Base-by-base conservation (phyloP, 495 filamentous ascomycete genomes). In the Aspergillus cristatus region DNA sequence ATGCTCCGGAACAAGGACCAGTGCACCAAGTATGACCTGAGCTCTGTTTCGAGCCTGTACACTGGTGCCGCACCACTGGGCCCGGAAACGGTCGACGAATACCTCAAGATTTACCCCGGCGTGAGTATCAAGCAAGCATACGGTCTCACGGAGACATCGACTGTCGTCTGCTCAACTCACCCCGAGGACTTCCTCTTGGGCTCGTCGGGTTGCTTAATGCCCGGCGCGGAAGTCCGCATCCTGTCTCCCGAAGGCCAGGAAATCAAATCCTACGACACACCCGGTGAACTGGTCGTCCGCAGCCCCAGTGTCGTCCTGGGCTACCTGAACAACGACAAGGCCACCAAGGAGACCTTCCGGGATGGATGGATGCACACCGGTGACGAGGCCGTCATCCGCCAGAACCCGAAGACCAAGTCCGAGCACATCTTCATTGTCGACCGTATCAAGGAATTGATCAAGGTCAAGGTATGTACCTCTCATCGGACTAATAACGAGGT, bases 391-490 rank as follows among this genome's bases (percentile, higher is more conserved):
- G 68, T 88, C 8, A 61, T 94, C 15, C 66, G 71, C 12, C 70
- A 75, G 53, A 58, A 73, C 12, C 73, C 81, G 0, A 59, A 65
- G 5, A 81, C 80, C 7, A 24, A 24, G 8, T 60, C 79, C 34
- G 85, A 94, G 55, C 88, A 95, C 51, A 45, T 93, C 24, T 79
- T 80, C 45, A 83, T 95, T 29, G 82, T 88, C 2, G 88, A 95
- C 53, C 76, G 88, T 2, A 80, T 95, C 50, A 95, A 95, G 68
- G 88, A 95, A 59, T 64, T 95, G 37, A 93, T 95, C 64, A 95
- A 95, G 60, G 82, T 87, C 48, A 94, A 93, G 76, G 84, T 86
- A 58, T 28, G 71, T 48, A 20, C 34, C 18, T 36, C 22, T 1
- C n/a, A 16, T 7, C 24, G n/a, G 0, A 26, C 8, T 8, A 8